These are phyloP conservation scores for Fusarium illudens DNA, from an alignment of 2,329 filamentous ascomycete species.

Conservation along the genomic window DNA sequence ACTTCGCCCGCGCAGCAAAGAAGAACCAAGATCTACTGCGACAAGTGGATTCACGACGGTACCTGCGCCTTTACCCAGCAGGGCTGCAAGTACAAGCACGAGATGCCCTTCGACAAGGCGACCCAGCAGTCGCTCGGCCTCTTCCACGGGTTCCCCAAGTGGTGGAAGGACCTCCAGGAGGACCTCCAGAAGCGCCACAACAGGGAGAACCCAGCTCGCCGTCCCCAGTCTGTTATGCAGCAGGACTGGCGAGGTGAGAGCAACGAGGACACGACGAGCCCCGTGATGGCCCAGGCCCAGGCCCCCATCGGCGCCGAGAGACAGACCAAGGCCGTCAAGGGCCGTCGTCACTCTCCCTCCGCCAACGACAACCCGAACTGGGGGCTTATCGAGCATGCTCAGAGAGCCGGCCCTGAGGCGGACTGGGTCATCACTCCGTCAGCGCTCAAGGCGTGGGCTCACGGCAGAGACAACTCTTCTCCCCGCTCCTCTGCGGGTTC, in stretches of 20 bases:
- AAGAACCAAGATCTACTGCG: constrained; percentile 77
- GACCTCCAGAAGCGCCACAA: constrained; percentile 49
- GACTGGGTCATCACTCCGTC: constrained; percentile 19
- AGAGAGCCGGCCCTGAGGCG: constrained; percentile 42
- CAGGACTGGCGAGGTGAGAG: constrained; percentile 22
- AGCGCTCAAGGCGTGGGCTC: constrained; percentile 14
- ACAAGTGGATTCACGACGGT: constrained; percentile 88
- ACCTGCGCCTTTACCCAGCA: constrained; percentile 86
- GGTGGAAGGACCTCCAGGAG: constrained; percentile 66
- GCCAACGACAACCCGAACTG: constrained; percentile 24
- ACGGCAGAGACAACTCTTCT: constrained; percentile 14
- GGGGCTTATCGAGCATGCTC: constrained; percentile 43
- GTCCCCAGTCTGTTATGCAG: constrained; percentile 6
- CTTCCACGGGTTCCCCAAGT: constrained; percentile 67
- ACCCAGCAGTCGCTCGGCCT: constrained; percentile 77
- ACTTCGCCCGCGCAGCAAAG: constrained; percentile 52
- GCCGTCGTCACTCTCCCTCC: not conserved
- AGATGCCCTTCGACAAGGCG: constrained; percentile 77
- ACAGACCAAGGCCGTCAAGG: constrained; percentile 8
- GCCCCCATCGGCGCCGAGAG: constrained; percentile 30
- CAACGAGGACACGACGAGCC: constrained; percentile 7
- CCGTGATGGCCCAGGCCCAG: not conserved
- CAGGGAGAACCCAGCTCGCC: not conserved
- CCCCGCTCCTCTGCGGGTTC: constrained; percentile 19
- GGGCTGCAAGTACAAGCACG: constrained; percentile 89